Conservation (phyloP, 352 stramenopile species). For the Globisporangium yorkense region DNA sequence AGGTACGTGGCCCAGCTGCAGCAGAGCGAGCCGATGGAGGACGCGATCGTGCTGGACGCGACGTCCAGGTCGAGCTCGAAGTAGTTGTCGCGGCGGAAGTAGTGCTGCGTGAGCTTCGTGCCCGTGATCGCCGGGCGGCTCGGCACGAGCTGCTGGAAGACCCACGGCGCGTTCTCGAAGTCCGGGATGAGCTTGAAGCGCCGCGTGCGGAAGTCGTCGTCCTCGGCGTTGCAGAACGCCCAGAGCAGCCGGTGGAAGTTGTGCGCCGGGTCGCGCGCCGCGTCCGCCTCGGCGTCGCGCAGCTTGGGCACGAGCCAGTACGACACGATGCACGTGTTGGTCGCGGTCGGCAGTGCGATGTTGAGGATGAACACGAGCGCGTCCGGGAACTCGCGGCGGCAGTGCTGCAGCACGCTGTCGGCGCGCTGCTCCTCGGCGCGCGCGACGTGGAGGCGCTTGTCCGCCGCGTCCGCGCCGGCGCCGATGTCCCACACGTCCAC, state of each 20-base stretch:
- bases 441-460: conserved; percentile 49
- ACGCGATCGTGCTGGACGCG: conserved; percentile 62
- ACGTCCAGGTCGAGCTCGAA: conserved; percentile 87
- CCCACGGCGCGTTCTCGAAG: conserved; percentile 77
- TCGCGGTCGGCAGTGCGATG: conserved; percentile 67
- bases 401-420: conserved; percentile 48
- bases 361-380: conserved; percentile 85
- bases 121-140: conserved; percentile 82
- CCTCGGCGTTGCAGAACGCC: conserved; percentile 40
- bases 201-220: conserved; percentile 51
- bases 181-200: conserved; percentile 89
- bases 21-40: conserved; percentile 76
- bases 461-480: conserved; percentile 17
- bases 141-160: conserved; percentile 75
- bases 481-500: conserved; percentile 51
- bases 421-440: conserved; percentile 33
- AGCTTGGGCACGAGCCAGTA: conserved; percentile 62
- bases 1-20: conserved; percentile 70
- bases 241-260: conserved; percentile 61
- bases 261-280: conserved; percentile 11
- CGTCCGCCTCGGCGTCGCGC: conserved; percentile 9
- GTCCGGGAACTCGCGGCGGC: conserved; percentile 31
- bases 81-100: conserved; percentile 76
- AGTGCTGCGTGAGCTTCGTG: conserved; percentile 83
- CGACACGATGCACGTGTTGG: conserved; percentile 65